Evolutionary conservation across 441 rosid species (phyloP), one percentile per base, ranked within the genome.

Genomic region (Pelargonium australe): DNA sequence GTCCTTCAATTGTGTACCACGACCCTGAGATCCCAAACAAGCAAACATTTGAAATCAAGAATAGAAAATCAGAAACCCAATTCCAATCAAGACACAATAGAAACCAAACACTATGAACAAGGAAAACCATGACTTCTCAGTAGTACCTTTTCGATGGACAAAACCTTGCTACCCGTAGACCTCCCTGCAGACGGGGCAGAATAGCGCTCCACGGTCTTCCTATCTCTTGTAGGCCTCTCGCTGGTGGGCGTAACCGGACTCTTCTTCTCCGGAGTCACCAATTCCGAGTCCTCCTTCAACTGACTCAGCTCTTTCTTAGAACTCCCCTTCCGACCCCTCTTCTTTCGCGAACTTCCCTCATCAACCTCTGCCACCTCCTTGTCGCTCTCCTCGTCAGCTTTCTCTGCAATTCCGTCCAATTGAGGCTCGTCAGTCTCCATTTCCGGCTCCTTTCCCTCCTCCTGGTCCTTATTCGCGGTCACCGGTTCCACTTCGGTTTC

Each of bases 131-230:
- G 67, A 14, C 31, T 62, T 25, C 0, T 25, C 2, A 25, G 31
- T 25, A 23, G 58, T 31, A 85, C 99, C 96, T 94, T 87, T 60
- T 74, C 91, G 70, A 91, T 91, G 2, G 91, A 84, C 62, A 94
- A 69, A 1, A 87, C 78, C 72, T 89, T 94, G 78, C 76, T 70
- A 0, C 83, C 81, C 9, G 96, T 76, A 71, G 88, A 68, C 60
- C 90, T 79, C 19, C 79, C 65, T 43, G 79, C 77, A 61, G 88
- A 79, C 9, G 96, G 80, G 9, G 76, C 77, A 3, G 96, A 88
- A 84, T 86, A 94, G 70, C 99, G 90, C 76, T 94, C 97, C 16
- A 94, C 99, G 28, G 79, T 65, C 83, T 85, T 94, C 78, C 95
- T 84, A 86, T 94, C 97, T 72, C 99, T 87, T 1, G 90, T 78